phyloP scores from a whole-genome alignment of 2,329 filamentous ascomycete species.

The Botryotinia globosa region DNA sequence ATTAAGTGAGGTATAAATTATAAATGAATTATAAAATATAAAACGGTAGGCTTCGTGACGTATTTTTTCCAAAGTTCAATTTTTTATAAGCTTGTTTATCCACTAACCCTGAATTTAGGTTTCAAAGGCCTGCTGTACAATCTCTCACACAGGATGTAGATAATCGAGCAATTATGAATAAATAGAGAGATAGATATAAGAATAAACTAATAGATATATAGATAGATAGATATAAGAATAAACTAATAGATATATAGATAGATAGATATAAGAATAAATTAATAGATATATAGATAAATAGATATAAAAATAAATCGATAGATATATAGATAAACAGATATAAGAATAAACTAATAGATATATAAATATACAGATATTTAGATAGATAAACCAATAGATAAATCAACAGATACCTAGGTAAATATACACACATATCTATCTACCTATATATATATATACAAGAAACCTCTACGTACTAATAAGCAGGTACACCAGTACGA shows the following conservation, averaged over 20 bases:
- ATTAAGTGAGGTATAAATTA: background rate
- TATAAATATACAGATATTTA: no score
- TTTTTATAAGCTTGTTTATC: background rate
- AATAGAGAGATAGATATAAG: background rate
- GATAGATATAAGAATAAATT: background rate
- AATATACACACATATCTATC: no score
- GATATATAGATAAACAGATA: no score
- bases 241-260: background rate
- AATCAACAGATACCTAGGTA: no score
- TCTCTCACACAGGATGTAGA: background rate
- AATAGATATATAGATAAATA: background rate
- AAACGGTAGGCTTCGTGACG: background rate
- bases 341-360: no score
- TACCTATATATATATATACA: background rate
- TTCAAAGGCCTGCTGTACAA: background rate
- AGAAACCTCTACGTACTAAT: no score
- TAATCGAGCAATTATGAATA: background rate
- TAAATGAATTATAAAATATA: background rate
- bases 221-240: background rate
- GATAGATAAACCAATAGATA: no score
- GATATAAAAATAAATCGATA: background rate
- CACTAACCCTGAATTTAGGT: background rate
- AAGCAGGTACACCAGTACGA: no score
- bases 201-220: background rate
- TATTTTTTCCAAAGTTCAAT: background rate